Evolutionary conservation across 306 rosid genomes (phyloP).

Genomic region (Fagus sylvatica): DNA sequence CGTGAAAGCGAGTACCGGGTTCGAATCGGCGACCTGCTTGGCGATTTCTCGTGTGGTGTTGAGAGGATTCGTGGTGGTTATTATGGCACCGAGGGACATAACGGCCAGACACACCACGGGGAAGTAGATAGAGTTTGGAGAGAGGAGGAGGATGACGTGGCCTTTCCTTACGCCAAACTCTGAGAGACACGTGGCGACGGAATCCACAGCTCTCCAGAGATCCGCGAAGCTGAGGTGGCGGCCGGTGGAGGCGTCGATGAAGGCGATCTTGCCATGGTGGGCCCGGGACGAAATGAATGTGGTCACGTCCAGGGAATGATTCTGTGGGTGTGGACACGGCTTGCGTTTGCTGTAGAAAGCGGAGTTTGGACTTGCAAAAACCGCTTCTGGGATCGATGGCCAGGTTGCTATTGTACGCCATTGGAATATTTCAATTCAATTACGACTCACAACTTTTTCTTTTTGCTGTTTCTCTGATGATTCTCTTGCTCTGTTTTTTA

Average conservation of each 20-base stretch:
- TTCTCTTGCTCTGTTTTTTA: no score
- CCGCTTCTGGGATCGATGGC: constrained; percentile 59
- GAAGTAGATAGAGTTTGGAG: constrained; percentile 79
- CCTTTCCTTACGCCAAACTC: constrained; percentile 71
- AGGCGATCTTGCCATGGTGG: constrained; percentile 66
- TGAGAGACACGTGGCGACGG: constrained; percentile 58
- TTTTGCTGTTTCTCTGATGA: neutral
- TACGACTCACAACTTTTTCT: no score
- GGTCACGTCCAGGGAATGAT: constrained; percentile 53
- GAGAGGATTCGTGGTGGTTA: constrained; percentile 92
- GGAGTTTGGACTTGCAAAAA: constrained; percentile 59
- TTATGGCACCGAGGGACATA: constrained; percentile 87
- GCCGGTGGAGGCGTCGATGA: constrained; percentile 82
- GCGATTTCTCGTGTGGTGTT: constrained; percentile 75
- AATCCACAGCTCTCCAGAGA: constrained; percentile 65
- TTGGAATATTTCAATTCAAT: neutral
- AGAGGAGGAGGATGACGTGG: constrained; percentile 70
- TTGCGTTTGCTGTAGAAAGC: constrained; percentile 72
- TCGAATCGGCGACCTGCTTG: constrained; percentile 77
- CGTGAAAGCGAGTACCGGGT: constrained; percentile 75
- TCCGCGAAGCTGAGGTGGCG: constrained; percentile 52
- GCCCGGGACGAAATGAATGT: constrained; percentile 80
- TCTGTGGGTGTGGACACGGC: constrained; percentile 57
- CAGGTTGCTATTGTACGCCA: neutral
- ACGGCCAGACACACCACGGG: constrained; percentile 79